Evolutionary conservation across 2,329 filamentous ascomycete species (phyloP), one percentile per base, ranked within the genome.

Genomic region (Pseudocercospora eumusae): DNA sequence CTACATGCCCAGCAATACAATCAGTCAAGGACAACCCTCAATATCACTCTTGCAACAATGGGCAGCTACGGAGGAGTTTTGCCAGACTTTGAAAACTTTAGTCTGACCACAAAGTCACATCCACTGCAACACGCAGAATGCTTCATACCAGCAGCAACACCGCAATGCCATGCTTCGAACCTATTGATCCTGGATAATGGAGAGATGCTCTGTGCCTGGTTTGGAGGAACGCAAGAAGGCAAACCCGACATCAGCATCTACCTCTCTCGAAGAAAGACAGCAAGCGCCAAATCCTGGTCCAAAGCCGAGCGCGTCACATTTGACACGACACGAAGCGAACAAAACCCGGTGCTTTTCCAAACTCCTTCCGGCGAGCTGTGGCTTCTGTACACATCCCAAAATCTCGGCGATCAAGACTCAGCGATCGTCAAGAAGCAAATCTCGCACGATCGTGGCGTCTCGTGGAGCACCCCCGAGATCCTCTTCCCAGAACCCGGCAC

Each of bases 181-280:
- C 53, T 66, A 10, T 47, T 64, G 23, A 60, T 66, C n/a, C 31
- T 64, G 2, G 58, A 58, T 36, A 59, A 62, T 36, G 64, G 64
- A 36, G 62, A 66, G n/a, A 57, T 66, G 57, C 64, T 66, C n/a
- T 66, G 64, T 45, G 64, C 58, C 9, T 66, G 64, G 64, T 66
- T 66, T 27, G 64, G 64, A 21, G 64, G 64, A 21, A 64, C 55
- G 10, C 64, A 66, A 55, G 64, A 66, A 45, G 64, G 64, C 42
- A 64, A 64, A 57, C 56, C 59, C 20, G 64, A 66, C n/a, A 66
- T 64, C 28, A 66, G 64, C 59, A 66, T 66, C 23, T 66, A 64
- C 47, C 56, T 64, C 18, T 56, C 64, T 33, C 59, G 64, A 28
- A n/a, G n/a, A n/a, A n/a, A n/a, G n/a, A n/a, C n/a, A n/a, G n/a